Conservation (phyloP, 164 flowering plant species). For the grape (Vitis vinifera) region DNA sequence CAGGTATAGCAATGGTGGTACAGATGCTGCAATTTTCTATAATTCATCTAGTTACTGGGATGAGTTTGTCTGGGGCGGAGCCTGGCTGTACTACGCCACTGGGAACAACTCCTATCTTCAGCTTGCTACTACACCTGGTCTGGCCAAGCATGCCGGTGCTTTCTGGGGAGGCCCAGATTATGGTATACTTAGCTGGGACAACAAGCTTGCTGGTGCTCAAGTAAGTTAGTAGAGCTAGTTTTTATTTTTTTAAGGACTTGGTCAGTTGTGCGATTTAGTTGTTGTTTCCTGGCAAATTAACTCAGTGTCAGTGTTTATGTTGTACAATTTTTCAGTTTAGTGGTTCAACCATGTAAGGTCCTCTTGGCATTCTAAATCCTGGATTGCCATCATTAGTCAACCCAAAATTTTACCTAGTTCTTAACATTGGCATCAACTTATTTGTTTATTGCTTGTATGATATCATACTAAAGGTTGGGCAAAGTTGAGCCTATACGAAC, state of each 20-base stretch:
- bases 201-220: slow-evolving; percentile 95
- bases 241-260: slow-evolving; percentile 2
- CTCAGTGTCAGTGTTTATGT: too few relatives aligned
- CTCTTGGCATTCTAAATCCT: too few relatives aligned
- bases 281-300: background rate
- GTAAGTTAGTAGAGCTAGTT: slow-evolving; percentile 36
- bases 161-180: slow-evolving; percentile 94
- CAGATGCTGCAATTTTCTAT: slow-evolving; percentile 68
- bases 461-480: too few relatives aligned
- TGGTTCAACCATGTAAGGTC: too few relatives aligned
- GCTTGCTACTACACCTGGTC: slow-evolving; percentile 64
- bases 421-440: too few relatives aligned
- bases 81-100: slow-evolving; percentile 97
- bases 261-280: background rate
- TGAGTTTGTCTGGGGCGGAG: slow-evolving; percentile 92
- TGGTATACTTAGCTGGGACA: slow-evolving; percentile 96
- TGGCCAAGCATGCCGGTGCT: slow-evolving; percentile 97
- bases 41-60: slow-evolving; percentile 91
- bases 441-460: too few relatives aligned
- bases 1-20: slow-evolving; percentile 66
- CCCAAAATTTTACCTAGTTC: too few relatives aligned
- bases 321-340: too few relatives aligned
- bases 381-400: too few relatives aligned
- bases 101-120: slow-evolving; percentile 78
- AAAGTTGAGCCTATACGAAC: too few relatives aligned